Evolutionary conservation across 305 asterid genomes (phyloP).

Genomic region (Euphrasia arctica): DNA sequence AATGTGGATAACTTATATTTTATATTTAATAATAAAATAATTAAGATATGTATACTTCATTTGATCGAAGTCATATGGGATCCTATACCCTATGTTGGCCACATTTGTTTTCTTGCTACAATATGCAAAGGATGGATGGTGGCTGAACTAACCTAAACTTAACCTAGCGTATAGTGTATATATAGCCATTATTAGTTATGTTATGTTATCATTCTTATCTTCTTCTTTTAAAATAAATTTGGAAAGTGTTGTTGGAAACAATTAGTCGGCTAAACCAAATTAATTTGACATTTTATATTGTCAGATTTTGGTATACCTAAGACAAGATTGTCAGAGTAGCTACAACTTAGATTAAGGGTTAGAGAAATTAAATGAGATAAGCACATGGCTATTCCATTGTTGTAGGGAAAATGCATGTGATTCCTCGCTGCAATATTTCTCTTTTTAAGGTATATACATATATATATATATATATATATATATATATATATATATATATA

Average conservation of each 20-base stretch:
- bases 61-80: not conserved
- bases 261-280: constrained; percentile 35
- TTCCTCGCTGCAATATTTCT: constrained; percentile 10
- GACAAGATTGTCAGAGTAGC: constrained; percentile 34
- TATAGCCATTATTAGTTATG: not conserved
- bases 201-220: not conserved
- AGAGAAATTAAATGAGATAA: constrained; percentile 13
- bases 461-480: too few species aligned
- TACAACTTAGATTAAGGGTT: constrained; percentile 27
- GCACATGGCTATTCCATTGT: constrained; percentile 46
- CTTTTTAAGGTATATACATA: too few species aligned
- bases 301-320: constrained; percentile 5
- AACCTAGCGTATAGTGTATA: not conserved
- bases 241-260: constrained; percentile 27
- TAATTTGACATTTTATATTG: constrained; percentile 22
- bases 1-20: not conserved
- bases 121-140: constrained; percentile 7
- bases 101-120: constrained; percentile 11
- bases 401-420: constrained; percentile 34
- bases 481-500: too few species aligned
- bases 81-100: not conserved
- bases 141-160: constrained; percentile 22
- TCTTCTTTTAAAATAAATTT: not conserved
- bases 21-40: not conserved
- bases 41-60: not conserved